These are phyloP conservation scores for Taphrina wiesneri DNA, from an alignment of 1,139 yeast genomes.

Conservation along the genomic window DNA sequence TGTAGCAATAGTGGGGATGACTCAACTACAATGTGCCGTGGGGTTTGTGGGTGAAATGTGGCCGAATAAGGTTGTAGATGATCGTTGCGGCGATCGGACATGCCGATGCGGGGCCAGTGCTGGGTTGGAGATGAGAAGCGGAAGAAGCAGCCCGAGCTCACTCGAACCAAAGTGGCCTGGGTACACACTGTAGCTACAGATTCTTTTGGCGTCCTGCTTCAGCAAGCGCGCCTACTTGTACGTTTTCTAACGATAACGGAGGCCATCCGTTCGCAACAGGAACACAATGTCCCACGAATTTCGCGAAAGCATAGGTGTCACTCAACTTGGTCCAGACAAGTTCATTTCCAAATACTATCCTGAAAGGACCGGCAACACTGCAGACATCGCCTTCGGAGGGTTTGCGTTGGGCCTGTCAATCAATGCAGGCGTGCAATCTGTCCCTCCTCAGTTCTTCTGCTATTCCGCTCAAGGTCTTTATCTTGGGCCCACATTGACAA, in stretches of 20 bases:
- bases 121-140: no score
- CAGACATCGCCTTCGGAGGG: constrained; percentile 10
- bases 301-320: background rate
- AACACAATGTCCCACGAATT: background rate
- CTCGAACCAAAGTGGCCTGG: no score
- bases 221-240: no score
- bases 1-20: background rate
- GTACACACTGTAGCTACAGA: no score
- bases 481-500: constrained; percentile 14
- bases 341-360: constrained; percentile 3
- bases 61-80: background rate
- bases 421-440: background rate
- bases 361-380: constrained; percentile 8
- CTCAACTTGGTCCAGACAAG: background rate
- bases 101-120: background rate
- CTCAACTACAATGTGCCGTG: no score
- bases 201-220: background rate
- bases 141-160: no score
- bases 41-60: no score
- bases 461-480: constrained; percentile 12
- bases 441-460: constrained; percentile 2
- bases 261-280: no score
- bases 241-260: no score
- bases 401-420: background rate
- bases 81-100: background rate